These are phyloP conservation scores for Ustanciosporium gigantosporum DNA, from an alignment of 1,284 basidiomycete genomes.

Conservation along the genomic window DNA sequence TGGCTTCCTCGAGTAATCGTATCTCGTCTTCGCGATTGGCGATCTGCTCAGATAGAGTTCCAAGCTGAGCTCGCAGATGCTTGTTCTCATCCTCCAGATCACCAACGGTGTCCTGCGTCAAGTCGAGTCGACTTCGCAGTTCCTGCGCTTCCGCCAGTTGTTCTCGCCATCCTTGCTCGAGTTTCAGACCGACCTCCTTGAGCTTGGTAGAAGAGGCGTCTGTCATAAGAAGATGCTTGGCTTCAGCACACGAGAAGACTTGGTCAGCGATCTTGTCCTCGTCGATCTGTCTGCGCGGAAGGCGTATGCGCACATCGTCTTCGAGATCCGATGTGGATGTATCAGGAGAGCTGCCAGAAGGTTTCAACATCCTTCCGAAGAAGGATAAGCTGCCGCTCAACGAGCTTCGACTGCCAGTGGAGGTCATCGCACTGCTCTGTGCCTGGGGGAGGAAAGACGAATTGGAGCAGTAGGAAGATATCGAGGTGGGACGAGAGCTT, in stretches of 20 bases:
- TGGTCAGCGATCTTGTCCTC: slow-evolving; percentile 26
- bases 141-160: slow-evolving; percentile 27
- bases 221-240: slow-evolving; percentile 27
- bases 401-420: too few relatives aligned
- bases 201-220: slow-evolving; percentile 12
- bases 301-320: slow-evolving; percentile 1
- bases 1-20: too few relatives aligned
- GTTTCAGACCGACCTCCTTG: slow-evolving; percentile 16
- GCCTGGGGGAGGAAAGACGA: too few relatives aligned
- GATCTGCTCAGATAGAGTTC: slow-evolving; percentile 19
- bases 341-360: too few relatives aligned
- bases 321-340: too few relatives aligned
- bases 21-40: slow-evolving; percentile 23
- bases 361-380: too few relatives aligned
- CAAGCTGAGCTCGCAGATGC: slow-evolving; percentile 24
- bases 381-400: too few relatives aligned
- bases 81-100: slow-evolving; percentile 39
- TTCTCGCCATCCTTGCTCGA: slow-evolving; percentile 29
- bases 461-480: too few relatives aligned
- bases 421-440: too few relatives aligned
- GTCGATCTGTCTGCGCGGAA: slow-evolving; percentile 17
- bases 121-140: slow-evolving; percentile 8
- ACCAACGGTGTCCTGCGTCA: slow-evolving; percentile 24
- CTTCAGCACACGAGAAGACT: slow-evolving; percentile 31
- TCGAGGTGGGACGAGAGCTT: too few relatives aligned